A percentile compares a stretch with the other conserved stretches of the same genome.
Evolutionary conservation across 768 basidiomycete genomes (phyloP).

Genomic region (Suillus clintonianus): DNA sequence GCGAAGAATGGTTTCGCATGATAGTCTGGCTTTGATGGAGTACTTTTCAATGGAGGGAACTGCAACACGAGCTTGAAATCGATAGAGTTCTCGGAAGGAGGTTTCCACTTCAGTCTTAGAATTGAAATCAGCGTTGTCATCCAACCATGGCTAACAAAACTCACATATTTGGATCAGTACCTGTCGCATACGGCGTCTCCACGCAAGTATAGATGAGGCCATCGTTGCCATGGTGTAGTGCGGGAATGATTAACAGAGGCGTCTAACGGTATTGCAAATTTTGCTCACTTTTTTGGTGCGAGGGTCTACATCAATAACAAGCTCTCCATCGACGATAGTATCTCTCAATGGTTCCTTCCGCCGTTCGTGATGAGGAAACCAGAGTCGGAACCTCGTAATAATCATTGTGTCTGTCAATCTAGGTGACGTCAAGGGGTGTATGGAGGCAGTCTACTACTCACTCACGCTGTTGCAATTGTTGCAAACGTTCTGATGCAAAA

Average conservation of each 20-base stretch:
- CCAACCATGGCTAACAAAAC: slow-evolving; percentile 18
- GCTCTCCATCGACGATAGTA: slow-evolving; percentile 90
- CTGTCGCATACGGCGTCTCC: slow-evolving; percentile 74
- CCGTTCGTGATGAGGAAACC: slow-evolving; percentile 87
- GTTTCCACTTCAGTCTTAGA: slow-evolving; percentile 95
- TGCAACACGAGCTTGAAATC: slow-evolving; percentile 96
- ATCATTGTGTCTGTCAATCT: slow-evolving; percentile 95
- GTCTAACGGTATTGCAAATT: background rate
- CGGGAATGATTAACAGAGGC: slow-evolving; percentile 59
- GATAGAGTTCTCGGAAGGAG: slow-evolving; percentile 95
- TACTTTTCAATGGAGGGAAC: slow-evolving; percentile 68
- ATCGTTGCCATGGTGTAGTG: slow-evolving; percentile 88
- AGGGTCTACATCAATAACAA: slow-evolving; percentile 89
- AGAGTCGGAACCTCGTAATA: slow-evolving; percentile 77
- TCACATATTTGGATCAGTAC: slow-evolving; percentile 90
- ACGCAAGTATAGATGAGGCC: slow-evolving; percentile 97
- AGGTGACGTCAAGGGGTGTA: slow-evolving; percentile 10
- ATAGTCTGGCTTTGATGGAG: slow-evolving; percentile 71
- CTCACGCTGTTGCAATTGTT: slow-evolving; percentile 83
- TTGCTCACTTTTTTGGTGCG: slow-evolving; percentile 62
- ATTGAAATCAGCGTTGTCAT: slow-evolving; percentile 8
- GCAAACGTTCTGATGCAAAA: slow-evolving; percentile 70
- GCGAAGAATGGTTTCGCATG: slow-evolving; percentile 84
- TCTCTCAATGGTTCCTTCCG: slow-evolving; percentile 67
- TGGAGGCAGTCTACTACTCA: slow-evolving; percentile 43